These are phyloP conservation scores for Candida succiphila DNA, from an alignment of 805 yeast species.

Conservation along the genomic window DNA sequence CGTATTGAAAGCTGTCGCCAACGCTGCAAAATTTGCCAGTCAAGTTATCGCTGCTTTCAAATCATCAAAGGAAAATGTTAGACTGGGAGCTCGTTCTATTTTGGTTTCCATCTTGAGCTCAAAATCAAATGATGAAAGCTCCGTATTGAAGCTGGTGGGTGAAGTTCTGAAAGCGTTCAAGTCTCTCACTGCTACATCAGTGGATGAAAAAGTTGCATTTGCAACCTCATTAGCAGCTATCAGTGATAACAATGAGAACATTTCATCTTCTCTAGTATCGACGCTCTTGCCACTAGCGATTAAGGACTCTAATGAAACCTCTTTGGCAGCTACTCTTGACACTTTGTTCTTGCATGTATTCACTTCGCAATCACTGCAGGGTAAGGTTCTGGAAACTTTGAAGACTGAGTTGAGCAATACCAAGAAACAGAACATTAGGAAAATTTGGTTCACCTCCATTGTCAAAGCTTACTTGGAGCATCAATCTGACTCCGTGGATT, in stretches of 20 bases:
- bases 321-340: conserved; percentile 38
- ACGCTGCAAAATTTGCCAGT: conserved; percentile 32
- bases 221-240: conserved; percentile 32
- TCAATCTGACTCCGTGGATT: neutral
- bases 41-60: conserved; percentile 50
- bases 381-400: conserved; percentile 22
- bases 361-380: conserved; percentile 11
- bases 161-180: conserved; percentile 52
- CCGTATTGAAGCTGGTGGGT: conserved; percentile 28
- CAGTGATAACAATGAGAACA: conserved; percentile 14
- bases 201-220: conserved; percentile 55
- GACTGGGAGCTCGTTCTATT: conserved; percentile 35
- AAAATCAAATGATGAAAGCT: conserved; percentile 13
- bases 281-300: conserved; percentile 36
- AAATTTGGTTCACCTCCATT: conserved; percentile 47
- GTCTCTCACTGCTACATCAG: conserved; percentile 39
- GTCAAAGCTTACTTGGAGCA: neutral
- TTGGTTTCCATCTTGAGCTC: conserved; percentile 17
- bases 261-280: conserved; percentile 13
- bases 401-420: conserved; percentile 24
- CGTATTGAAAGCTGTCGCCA: conserved; percentile 27
- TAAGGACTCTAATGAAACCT: conserved; percentile 70
- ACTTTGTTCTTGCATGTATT: conserved; percentile 32
- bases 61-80: conserved; percentile 60
- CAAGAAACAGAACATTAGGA: conserved; percentile 50